Percentiles rank a stretch among this genome's conserved stretches.
Conservation (phyloP, 2,329 filamentous ascomycete species). For the Gnomoniopsis smithogilvyi region DNA sequence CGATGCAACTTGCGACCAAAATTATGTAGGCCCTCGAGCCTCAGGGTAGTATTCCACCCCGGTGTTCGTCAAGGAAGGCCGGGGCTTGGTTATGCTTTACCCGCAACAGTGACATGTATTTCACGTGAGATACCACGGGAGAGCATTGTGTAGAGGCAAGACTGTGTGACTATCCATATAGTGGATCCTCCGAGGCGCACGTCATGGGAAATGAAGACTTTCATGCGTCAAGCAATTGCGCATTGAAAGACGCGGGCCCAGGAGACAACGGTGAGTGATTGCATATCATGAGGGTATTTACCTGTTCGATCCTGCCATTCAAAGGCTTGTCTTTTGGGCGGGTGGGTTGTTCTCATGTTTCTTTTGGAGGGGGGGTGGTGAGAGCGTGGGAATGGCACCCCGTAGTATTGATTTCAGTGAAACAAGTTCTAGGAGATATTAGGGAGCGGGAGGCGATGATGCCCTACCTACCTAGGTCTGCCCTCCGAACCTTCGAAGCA, state of each 20-base stretch:
- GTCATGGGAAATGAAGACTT: neutral
- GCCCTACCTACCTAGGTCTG: neutral
- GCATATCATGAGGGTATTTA: too few relatives aligned
- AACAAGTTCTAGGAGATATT: neutral
- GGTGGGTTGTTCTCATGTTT: too few relatives aligned
- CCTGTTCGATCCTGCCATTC: too few relatives aligned
- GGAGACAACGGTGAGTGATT: neutral
- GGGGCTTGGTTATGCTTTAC: neutral
- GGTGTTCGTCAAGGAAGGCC: too few relatives aligned
- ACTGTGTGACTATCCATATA: neutral
- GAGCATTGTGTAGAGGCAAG: neutral
- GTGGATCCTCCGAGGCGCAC: neutral
- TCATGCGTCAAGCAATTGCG: neutral
- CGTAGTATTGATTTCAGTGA: neutral
- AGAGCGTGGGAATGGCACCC: too few relatives aligned
- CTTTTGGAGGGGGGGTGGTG: too few relatives aligned
- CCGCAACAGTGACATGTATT: neutral
- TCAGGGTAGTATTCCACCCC: neutral
- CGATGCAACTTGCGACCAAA: neutral
- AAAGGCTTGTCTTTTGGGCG: too few relatives aligned
- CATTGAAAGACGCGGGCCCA: neutral
- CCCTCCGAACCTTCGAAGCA: neutral
- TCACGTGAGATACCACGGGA: neutral
- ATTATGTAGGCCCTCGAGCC: neutral
- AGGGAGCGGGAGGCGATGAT: neutral